Evolutionary conservation across 805 yeast species (phyloP).

Genomic region (Ogataea allantospora): DNA sequence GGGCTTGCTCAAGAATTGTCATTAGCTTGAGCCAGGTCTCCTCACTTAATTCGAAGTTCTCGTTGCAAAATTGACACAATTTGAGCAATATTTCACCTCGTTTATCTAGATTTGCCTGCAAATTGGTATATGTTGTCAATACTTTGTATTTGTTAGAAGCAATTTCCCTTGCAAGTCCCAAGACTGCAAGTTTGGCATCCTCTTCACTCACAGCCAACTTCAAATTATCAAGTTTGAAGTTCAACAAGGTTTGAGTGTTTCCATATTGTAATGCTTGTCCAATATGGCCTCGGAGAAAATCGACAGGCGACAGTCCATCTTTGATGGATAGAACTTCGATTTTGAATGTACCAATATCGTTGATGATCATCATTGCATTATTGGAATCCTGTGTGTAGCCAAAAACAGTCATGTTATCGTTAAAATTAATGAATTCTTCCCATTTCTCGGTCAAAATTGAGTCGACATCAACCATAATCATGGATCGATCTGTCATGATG

Average conservation of each 20-base stretch:
- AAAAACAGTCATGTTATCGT: constrained; percentile 48
- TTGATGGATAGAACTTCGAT: constrained; percentile 46
- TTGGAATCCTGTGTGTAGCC: constrained; percentile 47
- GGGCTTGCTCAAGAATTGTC: constrained; percentile 19
- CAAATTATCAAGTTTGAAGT: constrained; percentile 34
- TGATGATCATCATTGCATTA: constrained; percentile 34
- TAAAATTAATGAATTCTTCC: constrained; percentile 76
- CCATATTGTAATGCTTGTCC: constrained; percentile 81
- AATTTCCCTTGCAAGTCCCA: constrained; percentile 53
- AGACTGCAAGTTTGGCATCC: constrained; percentile 52
- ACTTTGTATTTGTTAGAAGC: constrained; percentile 52
- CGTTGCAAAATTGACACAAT: constrained; percentile 22
- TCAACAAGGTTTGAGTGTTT: constrained; percentile 14
- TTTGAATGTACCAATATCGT: constrained; percentile 61
- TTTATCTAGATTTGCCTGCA: constrained; percentile 48
- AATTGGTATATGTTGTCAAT: constrained; percentile 50
- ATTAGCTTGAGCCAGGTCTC: constrained; percentile 16
- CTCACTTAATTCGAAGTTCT: constrained; percentile 19
- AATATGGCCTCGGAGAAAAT: constrained; percentile 64
- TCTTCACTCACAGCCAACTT: constrained; percentile 37
- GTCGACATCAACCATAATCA: constrained; percentile 61
- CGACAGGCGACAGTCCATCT: constrained; percentile 13
- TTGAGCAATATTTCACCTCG: constrained; percentile 38
- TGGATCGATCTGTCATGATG: constrained; percentile 55
- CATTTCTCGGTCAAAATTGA: constrained; percentile 48